Base-by-base conservation (phyloP, 257 asterid species). In the Thymus mandschuricus region DNA sequence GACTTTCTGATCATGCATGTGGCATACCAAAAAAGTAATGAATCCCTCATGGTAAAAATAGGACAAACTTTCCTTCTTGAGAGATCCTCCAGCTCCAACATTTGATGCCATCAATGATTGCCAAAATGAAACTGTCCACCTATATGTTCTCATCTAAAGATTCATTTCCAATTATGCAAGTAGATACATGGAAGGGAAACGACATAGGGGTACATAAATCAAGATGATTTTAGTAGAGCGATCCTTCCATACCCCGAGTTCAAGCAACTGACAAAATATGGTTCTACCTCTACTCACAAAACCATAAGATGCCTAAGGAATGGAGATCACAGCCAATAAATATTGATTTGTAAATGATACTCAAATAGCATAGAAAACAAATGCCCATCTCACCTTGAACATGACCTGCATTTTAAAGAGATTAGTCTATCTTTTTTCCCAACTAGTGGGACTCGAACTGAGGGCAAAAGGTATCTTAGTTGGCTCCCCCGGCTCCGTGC, bases 401-500 rank as follows among this genome's bases (percentile, higher is more conserved):
- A 66, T 3, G 82, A 80, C 75, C 75, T 77, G 73, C 79, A 80
- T 73, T 74, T 82, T 57, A 85, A 64, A 28, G 83, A 69, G 56
- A 77, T 52, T 68, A 57, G 62, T 73, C 82, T 75, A 50, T 82
- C 79, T 59, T 82, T 80, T 50, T 76, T 67, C 45, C 82, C 77
- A 75, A 72, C 77, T 45, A 74, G 73, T 12, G 21, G 74, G 60
- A 60, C 63, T 69, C 9, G 70, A 50, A 64, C 49, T 54, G 78
- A 60, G 60, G 81, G 83, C 45, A 46, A 43, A 33, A 46, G 57
- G 64, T 69, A 75, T 40, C 76, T 68, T 51, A 67, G 68, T 70
- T 75, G 78, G 84, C 80, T 71, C 56, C 80, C 83, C 61, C 79
- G 60, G 74, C 78, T 60, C 83, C 79, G 74, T 13, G 81, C 75